Evolutionary conservation across 1,139 yeast species (phyloP).

Genomic region (Tardiomyces depauwii): DNA sequence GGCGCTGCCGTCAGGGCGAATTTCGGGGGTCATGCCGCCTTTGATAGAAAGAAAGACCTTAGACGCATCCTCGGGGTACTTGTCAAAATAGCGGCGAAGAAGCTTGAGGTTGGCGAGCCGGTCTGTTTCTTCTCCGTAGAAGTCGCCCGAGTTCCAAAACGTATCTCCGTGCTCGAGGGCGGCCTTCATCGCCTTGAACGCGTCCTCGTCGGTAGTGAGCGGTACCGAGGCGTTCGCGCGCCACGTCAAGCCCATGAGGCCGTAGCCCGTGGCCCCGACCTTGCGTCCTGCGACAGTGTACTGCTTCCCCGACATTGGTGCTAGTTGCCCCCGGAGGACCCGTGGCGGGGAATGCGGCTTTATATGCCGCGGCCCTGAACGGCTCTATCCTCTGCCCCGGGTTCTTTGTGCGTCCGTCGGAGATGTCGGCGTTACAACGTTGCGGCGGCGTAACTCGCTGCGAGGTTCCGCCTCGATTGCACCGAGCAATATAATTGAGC

Average conservation of each 20-base stretch:
- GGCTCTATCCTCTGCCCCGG: too few species aligned
- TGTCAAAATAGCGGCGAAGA: constrained; percentile 44
- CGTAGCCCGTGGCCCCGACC: constrained; percentile 33
- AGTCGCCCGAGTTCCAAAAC: constrained; percentile 55
- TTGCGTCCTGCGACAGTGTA: neutral
- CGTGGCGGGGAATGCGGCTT: too few species aligned
- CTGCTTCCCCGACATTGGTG: neutral
- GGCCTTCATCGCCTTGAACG: constrained; percentile 36
- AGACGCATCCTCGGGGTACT: constrained; percentile 42
- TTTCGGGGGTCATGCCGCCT: constrained; percentile 39
- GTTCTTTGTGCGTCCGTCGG: too few species aligned
- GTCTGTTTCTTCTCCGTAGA: constrained; percentile 46
- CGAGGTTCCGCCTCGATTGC: too few species aligned
- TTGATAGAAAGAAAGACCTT: constrained; percentile 53
- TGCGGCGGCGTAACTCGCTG: too few species aligned
- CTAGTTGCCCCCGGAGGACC: too few species aligned
- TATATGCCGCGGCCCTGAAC: too few species aligned
- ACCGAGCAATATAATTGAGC: too few species aligned
- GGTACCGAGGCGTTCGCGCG: constrained; percentile 24
- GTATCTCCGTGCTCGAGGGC: constrained; percentile 42
- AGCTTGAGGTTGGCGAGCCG: constrained; percentile 41
- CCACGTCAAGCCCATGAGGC: constrained; percentile 58
- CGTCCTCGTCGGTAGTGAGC: constrained; percentile 30
- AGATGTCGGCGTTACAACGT: too few species aligned
- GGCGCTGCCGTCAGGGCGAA: constrained; percentile 40